Conservation (phyloP, 2,329 filamentous ascomycete genomes). For the Fusarium dimerum region DNA sequence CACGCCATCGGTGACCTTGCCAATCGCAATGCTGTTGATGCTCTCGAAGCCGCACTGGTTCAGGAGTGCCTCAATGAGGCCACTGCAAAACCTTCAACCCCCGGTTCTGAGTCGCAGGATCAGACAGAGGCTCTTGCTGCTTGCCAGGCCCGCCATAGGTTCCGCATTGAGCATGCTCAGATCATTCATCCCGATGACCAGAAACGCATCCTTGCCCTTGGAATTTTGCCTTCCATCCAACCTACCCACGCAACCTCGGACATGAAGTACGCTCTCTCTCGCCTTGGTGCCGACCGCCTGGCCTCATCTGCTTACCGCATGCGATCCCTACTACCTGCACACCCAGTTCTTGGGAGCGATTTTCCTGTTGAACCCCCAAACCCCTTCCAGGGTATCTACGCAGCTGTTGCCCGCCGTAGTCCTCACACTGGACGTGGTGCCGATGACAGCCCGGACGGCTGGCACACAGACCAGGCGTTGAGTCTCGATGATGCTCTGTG, state of each 20-base stretch:
- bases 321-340: constrained; percentile 56
- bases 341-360: constrained; percentile 65
- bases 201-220: constrained; percentile 55
- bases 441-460: constrained; percentile 51
- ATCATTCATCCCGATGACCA: constrained; percentile 70
- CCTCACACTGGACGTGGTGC: constrained; percentile 56
- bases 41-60: constrained; percentile 59
- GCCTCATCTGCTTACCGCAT: constrained; percentile 64
- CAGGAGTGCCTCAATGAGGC: constrained; percentile 48
- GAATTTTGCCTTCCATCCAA: constrained; percentile 69
- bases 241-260: constrained; percentile 73
- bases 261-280: constrained; percentile 64
- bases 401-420: constrained; percentile 62
- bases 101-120: constrained; percentile 1
- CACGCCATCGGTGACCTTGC: constrained; percentile 73
- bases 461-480: constrained; percentile 61
- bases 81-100: constrained; percentile 16
- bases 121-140: constrained; percentile 35
- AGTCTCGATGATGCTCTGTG: constrained; percentile 59
- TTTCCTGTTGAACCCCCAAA: constrained; percentile 72
- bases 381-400: constrained; percentile 69
- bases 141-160: constrained; percentile 57
- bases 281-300: constrained; percentile 59
- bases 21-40: constrained; percentile 64
- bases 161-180: constrained; percentile 71